These are phyloP conservation scores for Yamadazyma jaroonii DNA, from an alignment of 1,139 yeast species.

Conservation along the genomic window DNA sequence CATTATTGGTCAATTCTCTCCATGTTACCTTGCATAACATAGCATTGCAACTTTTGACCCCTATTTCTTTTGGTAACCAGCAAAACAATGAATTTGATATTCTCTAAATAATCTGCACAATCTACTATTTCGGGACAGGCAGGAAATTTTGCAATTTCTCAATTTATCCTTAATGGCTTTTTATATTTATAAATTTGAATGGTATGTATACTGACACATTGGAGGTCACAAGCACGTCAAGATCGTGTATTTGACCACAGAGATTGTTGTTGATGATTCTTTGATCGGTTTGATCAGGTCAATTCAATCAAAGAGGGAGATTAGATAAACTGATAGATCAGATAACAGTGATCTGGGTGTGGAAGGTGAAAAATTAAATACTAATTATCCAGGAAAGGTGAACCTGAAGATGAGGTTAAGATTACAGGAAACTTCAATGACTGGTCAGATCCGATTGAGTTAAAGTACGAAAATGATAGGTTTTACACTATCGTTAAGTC, in stretches of 20 bases:
- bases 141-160: not conserved
- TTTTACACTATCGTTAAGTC: slow-evolving; percentile 16
- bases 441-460: slow-evolving; percentile 30
- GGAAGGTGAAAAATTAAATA: not conserved
- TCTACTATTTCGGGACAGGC: too few relatives aligned
- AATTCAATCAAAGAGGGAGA: too few relatives aligned
- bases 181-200: slow-evolving; percentile 19
- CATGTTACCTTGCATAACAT: too few relatives aligned
- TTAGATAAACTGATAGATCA: too few relatives aligned
- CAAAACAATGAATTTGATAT: too few relatives aligned
- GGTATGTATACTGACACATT: slow-evolving; percentile 15
- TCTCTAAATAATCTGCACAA: too few relatives aligned
- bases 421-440: slow-evolving; percentile 45
- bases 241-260: too few relatives aligned
- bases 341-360: not conserved
- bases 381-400: slow-evolving; percentile 6
- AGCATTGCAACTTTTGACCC: too few relatives aligned
- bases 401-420: slow-evolving; percentile 21
- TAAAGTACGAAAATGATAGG: slow-evolving; percentile 12
- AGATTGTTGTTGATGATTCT: too few relatives aligned
- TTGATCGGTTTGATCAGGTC: not conserved
- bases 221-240: not conserved
- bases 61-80: too few relatives aligned
- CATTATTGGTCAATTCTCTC: too few relatives aligned
- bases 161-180: slow-evolving; percentile 13